Conservation (phyloP, 1,139 yeast species). For the Zygoascus hellenicus region DNA sequence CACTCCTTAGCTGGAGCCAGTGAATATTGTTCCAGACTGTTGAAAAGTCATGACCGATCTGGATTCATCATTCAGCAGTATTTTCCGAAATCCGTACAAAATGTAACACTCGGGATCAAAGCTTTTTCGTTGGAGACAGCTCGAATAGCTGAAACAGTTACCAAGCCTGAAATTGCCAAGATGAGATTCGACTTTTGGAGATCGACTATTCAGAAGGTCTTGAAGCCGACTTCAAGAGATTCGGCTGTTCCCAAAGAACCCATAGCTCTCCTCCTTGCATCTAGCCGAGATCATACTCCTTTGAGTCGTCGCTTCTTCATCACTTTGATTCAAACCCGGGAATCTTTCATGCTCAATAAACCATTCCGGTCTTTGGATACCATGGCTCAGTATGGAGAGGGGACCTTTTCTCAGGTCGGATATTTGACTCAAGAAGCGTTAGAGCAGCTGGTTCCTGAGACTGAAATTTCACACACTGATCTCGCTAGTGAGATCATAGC, state of each 20-base stretch:
- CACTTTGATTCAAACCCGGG: conserved; percentile 58
- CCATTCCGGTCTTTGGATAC: conserved; percentile 50
- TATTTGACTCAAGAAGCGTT: conserved; percentile 61
- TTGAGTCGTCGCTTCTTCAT: conserved; percentile 51
- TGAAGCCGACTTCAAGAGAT: conserved; percentile 40
- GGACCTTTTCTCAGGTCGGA: conserved; percentile 67
- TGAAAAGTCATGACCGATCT: conserved; percentile 55
- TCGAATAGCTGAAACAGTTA: conserved; percentile 48
- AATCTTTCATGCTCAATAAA: conserved; percentile 41
- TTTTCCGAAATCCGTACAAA: conserved; percentile 60
- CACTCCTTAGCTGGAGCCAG: conserved; percentile 14
- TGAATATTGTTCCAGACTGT: conserved; percentile 14
- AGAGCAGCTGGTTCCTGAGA: conserved; percentile 54
- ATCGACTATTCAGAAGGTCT: conserved; percentile 31
- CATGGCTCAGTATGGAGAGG: conserved; percentile 76
- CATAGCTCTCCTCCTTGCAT: conserved; percentile 40
- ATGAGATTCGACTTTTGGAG: conserved; percentile 39
- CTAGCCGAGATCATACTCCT: conserved; percentile 35
- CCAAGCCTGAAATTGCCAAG: conserved; percentile 34
- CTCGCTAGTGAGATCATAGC: conserved; percentile 55
- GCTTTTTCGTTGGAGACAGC: conserved; percentile 67
- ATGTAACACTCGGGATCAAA: conserved; percentile 60
- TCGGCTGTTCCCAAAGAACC: conserved; percentile 41
- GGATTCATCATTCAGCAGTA: conserved; percentile 64
- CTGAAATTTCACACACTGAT: conserved; percentile 3